Conservation (phyloP, 148 eudicot species). For the Persicaria tinctoria region DNA sequence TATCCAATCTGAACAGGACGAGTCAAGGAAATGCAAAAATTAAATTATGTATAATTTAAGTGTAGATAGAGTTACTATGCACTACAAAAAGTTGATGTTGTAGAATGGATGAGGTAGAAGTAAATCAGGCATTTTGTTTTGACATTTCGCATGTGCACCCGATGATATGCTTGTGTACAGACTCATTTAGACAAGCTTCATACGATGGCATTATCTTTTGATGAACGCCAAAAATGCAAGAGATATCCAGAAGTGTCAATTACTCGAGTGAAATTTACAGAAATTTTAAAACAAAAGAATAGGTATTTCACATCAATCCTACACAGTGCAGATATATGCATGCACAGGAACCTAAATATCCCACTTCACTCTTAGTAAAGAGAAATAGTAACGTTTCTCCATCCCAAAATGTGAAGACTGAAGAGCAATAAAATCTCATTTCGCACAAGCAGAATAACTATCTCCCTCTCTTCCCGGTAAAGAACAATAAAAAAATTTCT, state of each 20-base stretch:
- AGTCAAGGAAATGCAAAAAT: not conserved
- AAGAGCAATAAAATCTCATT: not conserved
- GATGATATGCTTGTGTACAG: not conserved
- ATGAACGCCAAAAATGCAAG: not conserved
- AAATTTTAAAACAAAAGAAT: too few species aligned
- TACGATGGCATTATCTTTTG: too few species aligned
- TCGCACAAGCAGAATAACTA: not conserved
- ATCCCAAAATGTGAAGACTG: not conserved
- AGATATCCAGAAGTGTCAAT: not conserved
- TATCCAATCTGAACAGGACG: constrained; percentile 48
- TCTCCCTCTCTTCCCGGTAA: not conserved
- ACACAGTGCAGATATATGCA: not conserved
- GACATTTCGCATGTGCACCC: not conserved
- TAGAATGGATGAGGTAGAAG: not conserved
- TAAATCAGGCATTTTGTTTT: not conserved
- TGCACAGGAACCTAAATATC: not conserved
- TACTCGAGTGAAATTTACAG: not conserved
- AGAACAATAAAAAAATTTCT: not conserved
- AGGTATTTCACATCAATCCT: not conserved
- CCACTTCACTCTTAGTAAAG: not conserved
- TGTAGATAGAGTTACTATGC: not conserved
- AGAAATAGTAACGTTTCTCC: not conserved
- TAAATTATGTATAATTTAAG: not conserved
- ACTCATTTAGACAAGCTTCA: too few species aligned
- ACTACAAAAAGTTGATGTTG: not conserved